Conservation (phyloP, 345 rosid species). For the Bruguiera parviflora region DNA sequence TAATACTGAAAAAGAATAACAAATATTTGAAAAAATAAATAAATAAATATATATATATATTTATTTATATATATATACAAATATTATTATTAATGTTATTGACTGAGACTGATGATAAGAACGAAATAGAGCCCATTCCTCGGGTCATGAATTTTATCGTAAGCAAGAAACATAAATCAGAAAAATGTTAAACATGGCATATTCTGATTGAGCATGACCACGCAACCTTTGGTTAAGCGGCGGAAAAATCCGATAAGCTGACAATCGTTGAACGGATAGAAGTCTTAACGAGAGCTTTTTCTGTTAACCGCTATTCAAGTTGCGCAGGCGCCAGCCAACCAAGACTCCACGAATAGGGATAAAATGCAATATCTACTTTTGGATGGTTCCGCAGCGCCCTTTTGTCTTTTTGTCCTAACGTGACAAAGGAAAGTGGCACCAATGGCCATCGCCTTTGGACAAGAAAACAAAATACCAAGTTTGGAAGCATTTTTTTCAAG, state of each 20-base stretch:
- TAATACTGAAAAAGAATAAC: too few species aligned
- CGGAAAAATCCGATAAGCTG: background rate
- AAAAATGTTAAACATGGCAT: background rate
- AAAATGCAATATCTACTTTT: constrained; percentile 30
- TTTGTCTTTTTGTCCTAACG: constrained; percentile 35
- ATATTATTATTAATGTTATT: too few species aligned
- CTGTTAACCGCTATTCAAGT: background rate
- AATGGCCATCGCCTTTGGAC: constrained; percentile 25
- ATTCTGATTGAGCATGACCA: too few species aligned
- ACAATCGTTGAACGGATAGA: background rate
- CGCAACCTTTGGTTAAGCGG: background rate
- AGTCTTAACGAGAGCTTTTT: too few species aligned
- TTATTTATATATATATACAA: too few species aligned
- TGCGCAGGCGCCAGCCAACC: constrained; percentile 4
- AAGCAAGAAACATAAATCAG: background rate
- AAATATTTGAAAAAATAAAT: too few species aligned
- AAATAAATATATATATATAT: too few species aligned
- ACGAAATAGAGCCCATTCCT: background rate
- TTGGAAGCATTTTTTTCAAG: constrained; percentile 23
- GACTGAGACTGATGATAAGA: too few species aligned
- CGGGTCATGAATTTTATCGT: background rate
- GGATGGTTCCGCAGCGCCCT: constrained; percentile 32
- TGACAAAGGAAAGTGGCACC: constrained; percentile 15
- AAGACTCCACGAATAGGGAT: constrained; percentile 12
- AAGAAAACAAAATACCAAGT: constrained; percentile 28